phyloP scores from a whole-genome alignment of 805 yeast genomes.

The Maudiozyma bulderi region DNA sequence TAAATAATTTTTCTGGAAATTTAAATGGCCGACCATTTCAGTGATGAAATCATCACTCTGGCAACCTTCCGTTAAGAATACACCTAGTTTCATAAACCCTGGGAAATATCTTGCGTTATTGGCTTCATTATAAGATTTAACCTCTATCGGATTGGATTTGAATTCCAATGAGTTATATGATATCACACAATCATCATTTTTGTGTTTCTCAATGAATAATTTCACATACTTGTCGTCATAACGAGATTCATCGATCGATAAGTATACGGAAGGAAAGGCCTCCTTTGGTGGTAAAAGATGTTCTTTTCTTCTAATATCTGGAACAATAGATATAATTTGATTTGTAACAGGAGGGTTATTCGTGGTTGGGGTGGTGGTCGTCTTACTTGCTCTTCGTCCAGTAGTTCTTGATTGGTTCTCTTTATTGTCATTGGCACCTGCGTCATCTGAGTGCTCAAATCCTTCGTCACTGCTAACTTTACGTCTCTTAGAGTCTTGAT shows the following conservation, averaged over 20 bases:
- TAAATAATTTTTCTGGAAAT: conserved; percentile 51
- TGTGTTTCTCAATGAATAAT: conserved; percentile 42
- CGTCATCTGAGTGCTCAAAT: not conserved
- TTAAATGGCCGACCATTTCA: conserved; percentile 68
- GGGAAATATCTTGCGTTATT: conserved; percentile 51
- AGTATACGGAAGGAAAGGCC: conserved; percentile 27
- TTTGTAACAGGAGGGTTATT: not conserved
- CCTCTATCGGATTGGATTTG: conserved; percentile 27
- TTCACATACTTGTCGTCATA: conserved; percentile 33
- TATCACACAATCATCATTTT: conserved; percentile 27
- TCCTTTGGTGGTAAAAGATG: conserved; percentile 30
- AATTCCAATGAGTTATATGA: conserved; percentile 18
- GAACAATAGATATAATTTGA: not conserved
- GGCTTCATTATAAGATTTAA: conserved; percentile 51
- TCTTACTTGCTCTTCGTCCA: not conserved
- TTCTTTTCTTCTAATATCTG: conserved; percentile 27
- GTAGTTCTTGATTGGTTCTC: not conserved
- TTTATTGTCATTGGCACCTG: not conserved
- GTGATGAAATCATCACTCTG: conserved; percentile 42
- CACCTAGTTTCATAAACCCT: conserved; percentile 63
- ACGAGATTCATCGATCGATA: conserved; percentile 29
- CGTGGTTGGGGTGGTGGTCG: not conserved
- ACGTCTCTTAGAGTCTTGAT: conserved; percentile 7
- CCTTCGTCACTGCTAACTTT: conserved; percentile 15
- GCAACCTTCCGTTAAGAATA: conserved; percentile 38